A percentile compares a stretch with the other conserved stretches of the same genome.
Evolutionary conservation across 73 alveolate genomes (phyloP).

Genomic region (Paramecium sexaurelia): DNA sequence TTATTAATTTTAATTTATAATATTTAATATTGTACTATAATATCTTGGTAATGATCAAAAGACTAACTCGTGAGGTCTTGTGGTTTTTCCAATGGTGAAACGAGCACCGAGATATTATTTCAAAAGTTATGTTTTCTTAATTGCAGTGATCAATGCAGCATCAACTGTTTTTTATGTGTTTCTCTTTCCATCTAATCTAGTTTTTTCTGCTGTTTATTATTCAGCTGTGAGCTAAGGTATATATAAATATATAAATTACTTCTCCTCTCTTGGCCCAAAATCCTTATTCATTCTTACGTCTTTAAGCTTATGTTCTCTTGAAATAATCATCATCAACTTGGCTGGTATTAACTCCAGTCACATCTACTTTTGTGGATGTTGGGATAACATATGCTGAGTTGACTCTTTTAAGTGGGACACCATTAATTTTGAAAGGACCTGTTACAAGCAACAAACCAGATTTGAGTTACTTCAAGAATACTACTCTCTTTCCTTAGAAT

Average conservation of each 20-base stretch:
- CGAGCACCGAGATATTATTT: slow-evolving; percentile 68
- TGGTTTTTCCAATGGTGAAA: slow-evolving; percentile 61
- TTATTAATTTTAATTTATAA: not conserved
- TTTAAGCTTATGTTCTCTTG: slow-evolving; percentile 55
- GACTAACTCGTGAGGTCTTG: slow-evolving; percentile 68
- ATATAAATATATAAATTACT: not conserved
- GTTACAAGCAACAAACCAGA: slow-evolving; percentile 93
- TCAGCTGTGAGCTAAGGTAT: slow-evolving; percentile 62
- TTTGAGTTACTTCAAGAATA: slow-evolving; percentile 89
- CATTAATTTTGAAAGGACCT: slow-evolving; percentile 96
- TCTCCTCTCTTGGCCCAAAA: slow-evolving; percentile 59
- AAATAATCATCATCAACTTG: slow-evolving; percentile 68
- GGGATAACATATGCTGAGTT: slow-evolving; percentile 87
- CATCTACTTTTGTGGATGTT: slow-evolving; percentile 84
- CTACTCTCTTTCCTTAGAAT: slow-evolving; percentile 96
- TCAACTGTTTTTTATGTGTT: slow-evolving; percentile 53
- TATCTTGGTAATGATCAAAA: slow-evolving; percentile 49
- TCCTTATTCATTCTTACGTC: slow-evolving; percentile 60
- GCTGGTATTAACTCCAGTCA: slow-evolving; percentile 74
- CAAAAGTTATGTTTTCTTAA: slow-evolving; percentile 62
- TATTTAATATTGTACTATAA: slow-evolving; percentile 27
- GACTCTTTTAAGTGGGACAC: slow-evolving; percentile 95
- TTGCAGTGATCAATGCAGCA: slow-evolving; percentile 56
- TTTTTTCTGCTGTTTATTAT: slow-evolving; percentile 56
- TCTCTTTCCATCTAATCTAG: slow-evolving; percentile 61